Evolutionary conservation across 345 rosid species (phyloP).

Genomic region (Brassica rapa): DNA sequence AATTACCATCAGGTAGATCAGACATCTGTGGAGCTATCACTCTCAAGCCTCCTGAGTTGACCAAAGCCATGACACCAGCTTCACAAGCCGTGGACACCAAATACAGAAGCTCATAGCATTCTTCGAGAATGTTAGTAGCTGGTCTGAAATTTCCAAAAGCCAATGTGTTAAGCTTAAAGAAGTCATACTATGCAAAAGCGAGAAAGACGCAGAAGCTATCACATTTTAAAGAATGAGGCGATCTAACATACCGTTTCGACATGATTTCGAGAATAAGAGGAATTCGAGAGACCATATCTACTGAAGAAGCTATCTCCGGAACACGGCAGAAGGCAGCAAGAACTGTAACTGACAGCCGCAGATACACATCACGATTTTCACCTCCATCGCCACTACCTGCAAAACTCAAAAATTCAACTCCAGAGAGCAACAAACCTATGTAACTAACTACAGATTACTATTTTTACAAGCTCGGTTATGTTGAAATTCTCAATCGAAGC

Average conservation of each 20-base stretch:
- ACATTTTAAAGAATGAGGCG: too few relatives aligned
- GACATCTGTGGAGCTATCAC: slow-evolving; percentile 63
- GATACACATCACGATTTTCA: slow-evolving; percentile 69
- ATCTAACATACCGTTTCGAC: slow-evolving; percentile 52
- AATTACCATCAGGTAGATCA: slow-evolving; percentile 64
- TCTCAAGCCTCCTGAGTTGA: slow-evolving; percentile 70
- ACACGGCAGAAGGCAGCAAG: slow-evolving; percentile 80
- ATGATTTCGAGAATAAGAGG: slow-evolving; percentile 60
- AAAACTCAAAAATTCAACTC: not conserved
- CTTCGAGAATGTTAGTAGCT: slow-evolving; percentile 51
- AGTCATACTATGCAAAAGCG: too few relatives aligned
- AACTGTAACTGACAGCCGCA: slow-evolving; percentile 71
- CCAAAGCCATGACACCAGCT: slow-evolving; percentile 51
- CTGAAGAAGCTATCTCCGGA: slow-evolving; percentile 70
- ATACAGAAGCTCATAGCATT: slow-evolving; percentile 74
- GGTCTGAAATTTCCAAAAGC: slow-evolving; percentile 47
- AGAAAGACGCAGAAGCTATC: not conserved
- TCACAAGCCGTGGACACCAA: slow-evolving; percentile 62
- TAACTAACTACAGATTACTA: too few relatives aligned
- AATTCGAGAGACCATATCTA: slow-evolving; percentile 69
- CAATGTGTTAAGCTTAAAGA: slow-evolving; percentile 4
- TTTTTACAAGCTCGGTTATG: too few relatives aligned
- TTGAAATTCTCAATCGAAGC: too few relatives aligned
- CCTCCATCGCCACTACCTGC: slow-evolving; percentile 48
- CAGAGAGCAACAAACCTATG: not conserved